Evolutionary conservation across 768 basidiomycete genomes (phyloP).

Genomic region (Amanita jacksonii): DNA sequence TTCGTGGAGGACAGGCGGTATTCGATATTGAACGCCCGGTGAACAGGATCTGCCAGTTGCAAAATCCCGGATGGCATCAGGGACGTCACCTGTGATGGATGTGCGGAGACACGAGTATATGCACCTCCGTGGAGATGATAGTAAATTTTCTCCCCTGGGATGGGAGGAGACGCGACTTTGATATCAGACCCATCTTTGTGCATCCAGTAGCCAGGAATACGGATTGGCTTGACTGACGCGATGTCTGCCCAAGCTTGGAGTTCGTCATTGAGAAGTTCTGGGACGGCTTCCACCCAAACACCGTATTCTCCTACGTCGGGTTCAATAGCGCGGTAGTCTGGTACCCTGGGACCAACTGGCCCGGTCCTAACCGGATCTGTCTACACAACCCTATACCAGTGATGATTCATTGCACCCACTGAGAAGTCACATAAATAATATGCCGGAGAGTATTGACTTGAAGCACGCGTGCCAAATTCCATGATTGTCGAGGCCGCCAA

Average conservation of each 20-base stretch:
- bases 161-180: slow-evolving; percentile 27
- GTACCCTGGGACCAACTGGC: slow-evolving; percentile 8
- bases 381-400: no score
- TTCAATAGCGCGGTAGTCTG: slow-evolving; percentile 32
- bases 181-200: slow-evolving; percentile 31
- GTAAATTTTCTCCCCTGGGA: slow-evolving; percentile 44
- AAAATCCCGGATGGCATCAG: slow-evolving; percentile 38
- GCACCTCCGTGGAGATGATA: slow-evolving; percentile 56
- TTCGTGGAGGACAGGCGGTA: slow-evolving; percentile 53
- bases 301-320: slow-evolving; percentile 31
- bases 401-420: background rate
- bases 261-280: slow-evolving; percentile 33
- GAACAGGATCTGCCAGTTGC: slow-evolving; percentile 30
- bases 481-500: slow-evolving; percentile 34
- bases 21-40: slow-evolving; percentile 52
- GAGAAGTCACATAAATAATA: background rate
- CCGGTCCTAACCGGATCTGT: no score
- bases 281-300: slow-evolving; percentile 38
- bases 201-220: slow-evolving; percentile 51
- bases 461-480: slow-evolving; percentile 29
- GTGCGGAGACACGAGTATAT: slow-evolving; percentile 43
- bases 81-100: slow-evolving; percentile 39
- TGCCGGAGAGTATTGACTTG: background rate
- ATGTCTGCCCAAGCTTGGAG: slow-evolving; percentile 30
- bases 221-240: slow-evolving; percentile 29